Evolutionary conservation across 441 rosid species (phyloP), one percentile per base, ranked within the genome.

Genomic region (Hypseocharis bilobata): DNA sequence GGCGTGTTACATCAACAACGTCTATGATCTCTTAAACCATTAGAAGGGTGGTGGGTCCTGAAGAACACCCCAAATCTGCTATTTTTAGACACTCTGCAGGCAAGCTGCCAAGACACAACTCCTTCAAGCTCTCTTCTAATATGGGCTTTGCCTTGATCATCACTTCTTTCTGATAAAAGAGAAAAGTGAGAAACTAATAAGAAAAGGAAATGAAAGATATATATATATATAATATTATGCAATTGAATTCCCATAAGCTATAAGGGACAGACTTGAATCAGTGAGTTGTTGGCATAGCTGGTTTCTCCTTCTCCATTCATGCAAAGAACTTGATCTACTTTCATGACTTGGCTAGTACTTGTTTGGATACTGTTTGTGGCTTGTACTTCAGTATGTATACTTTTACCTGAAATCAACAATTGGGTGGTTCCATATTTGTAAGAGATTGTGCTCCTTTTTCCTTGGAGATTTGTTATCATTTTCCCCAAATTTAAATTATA

Each of bases 21-120:
- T 40, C 60, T 0, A 74, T 52, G 20, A 73, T 55, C 27, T 67
- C 44, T 1, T 66, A 63, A 0, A 70, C 32, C 5, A 54, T 13
- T 0, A 75, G 16, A 10, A 78, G 36, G 0, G 72, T 57, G 69
- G 74, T 71, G n/a, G 76, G 78, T 27, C 83, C 78, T 17, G 77
- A 49, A 17, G 78, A 80, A 10, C 80, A 79, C 29, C 80, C 78
- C 52, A 76, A 63, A 38, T 74, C 81, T 10, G 72, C 75, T 3
- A 80, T n/a, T 14, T 28, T 49, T 8, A 76, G 58, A 49, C 60
- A 29, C 38, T 11, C 59, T 0, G 54, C 20, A 3, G 72, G 74
- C 19, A 17, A 40, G 32, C 14, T 23, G 52, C n/a, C 62, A 29
- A 7, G 3, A 30, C 64, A 66, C 1, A 67, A 28, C 42, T 67